phyloP scores from a whole-genome alignment of 2,329 filamentous ascomycete species.

The Alternaria incomplexa region DNA sequence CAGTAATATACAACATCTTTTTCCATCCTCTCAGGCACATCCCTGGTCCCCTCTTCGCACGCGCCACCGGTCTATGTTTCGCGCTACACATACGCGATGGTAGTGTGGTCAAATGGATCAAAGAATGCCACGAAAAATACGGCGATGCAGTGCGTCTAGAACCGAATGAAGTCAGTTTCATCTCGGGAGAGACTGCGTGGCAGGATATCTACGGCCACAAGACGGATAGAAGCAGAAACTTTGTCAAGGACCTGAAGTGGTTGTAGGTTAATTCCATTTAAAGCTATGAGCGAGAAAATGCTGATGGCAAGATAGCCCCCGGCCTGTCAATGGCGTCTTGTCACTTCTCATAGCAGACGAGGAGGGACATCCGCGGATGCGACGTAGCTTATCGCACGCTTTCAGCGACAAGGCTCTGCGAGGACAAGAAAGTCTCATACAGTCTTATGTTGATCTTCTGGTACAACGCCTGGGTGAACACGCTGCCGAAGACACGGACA shows the following conservation, averaged over 20 bases:
- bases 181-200: constrained; percentile 51
- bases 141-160: constrained; percentile 52
- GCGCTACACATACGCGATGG: constrained; percentile 35
- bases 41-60: constrained; percentile 50
- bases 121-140: constrained; percentile 47
- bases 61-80: constrained; percentile 43
- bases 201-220: constrained; percentile 53
- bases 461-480: constrained; percentile 41
- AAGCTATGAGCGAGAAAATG: background rate
- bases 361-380: constrained; percentile 41
- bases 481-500: constrained; percentile 4
- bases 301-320: constrained; percentile 7
- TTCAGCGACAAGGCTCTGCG: constrained; percentile 53
- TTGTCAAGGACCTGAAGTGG: constrained; percentile 48
- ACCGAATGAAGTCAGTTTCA: constrained; percentile 54
- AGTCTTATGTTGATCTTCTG: constrained; percentile 49
- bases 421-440: constrained; percentile 50
- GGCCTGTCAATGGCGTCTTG: constrained; percentile 35
- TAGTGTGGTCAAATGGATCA: constrained; percentile 28
- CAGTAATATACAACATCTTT: constrained; percentile 47
- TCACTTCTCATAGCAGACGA: constrained; percentile 38
- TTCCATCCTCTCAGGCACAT: constrained; percentile 53
- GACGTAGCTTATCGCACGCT: constrained; percentile 49
- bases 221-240: constrained; percentile 44
- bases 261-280: constrained; percentile 19